phyloP scores from a whole-genome alignment of 2,329 filamentous ascomycete species.

The Plectosphaerella cucumerina region DNA sequence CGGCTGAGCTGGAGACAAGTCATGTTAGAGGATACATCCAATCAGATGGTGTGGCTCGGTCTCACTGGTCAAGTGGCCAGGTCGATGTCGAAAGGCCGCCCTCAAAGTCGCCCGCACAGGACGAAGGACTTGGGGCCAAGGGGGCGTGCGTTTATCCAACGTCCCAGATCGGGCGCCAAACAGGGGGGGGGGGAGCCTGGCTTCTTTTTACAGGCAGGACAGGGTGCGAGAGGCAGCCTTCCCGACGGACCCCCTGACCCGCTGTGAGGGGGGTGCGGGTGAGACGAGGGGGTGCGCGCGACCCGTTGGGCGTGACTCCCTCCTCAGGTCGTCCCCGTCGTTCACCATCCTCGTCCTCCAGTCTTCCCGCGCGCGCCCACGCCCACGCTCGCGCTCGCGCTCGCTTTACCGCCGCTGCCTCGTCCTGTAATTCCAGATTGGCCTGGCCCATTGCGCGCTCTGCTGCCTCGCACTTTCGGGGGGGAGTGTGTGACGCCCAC shows the following conservation, averaged over 20 bases:
- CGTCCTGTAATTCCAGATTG: neutral
- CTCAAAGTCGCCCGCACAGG: neutral
- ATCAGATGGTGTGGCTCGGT: constrained; percentile 8
- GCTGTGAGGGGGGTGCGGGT: neutral
- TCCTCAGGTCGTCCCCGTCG: neutral
- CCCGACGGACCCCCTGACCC: neutral
- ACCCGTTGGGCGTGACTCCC: neutral
- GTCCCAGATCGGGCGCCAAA: neutral
- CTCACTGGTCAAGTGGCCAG: constrained; percentile 6
- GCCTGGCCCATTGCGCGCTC: too few relatives aligned
- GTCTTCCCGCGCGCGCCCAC: too few relatives aligned
- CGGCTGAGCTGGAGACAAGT: neutral
- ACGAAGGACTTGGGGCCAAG: neutral
- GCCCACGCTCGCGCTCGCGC: too few relatives aligned
- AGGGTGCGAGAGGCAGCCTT: neutral
- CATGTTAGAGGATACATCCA: constrained; percentile 1
- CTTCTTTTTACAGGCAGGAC: too few relatives aligned
- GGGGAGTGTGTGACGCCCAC: neutral
- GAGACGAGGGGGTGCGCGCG: neutral
- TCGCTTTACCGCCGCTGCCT: neutral
- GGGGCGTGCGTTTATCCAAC: neutral
- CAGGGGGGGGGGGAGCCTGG: neutral
- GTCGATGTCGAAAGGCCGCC: neutral
- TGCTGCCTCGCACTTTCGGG: neutral
- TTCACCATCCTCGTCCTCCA: neutral